A percentile compares a stretch with the other conserved stretches of the same genome.
These are phyloP conservation scores for Funneliformis geosporum DNA, from an alignment of 192 early-diverging fungal species.

Conservation along the genomic window DNA sequence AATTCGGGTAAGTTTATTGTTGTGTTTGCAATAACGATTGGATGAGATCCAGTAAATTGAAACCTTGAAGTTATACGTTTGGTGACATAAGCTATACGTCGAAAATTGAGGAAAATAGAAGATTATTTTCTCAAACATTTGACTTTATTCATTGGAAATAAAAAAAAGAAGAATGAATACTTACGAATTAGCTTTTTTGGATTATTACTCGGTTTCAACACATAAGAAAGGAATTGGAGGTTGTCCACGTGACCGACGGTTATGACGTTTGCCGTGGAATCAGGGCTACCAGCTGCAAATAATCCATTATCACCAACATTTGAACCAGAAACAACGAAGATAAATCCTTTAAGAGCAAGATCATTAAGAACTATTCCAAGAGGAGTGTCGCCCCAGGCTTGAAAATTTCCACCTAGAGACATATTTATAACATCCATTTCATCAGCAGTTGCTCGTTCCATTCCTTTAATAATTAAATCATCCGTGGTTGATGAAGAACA, in stretches of 20 bases:
- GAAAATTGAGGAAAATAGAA: neutral
- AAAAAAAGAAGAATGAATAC: neutral
- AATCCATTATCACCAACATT: slow-evolving; percentile 71
- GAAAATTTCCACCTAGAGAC: slow-evolving; percentile 68
- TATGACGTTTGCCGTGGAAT: slow-evolving; percentile 54
- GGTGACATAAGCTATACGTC: slow-evolving; percentile 6
- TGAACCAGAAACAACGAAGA: slow-evolving; percentile 62
- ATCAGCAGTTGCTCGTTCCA: slow-evolving; percentile 70
- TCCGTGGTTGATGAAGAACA: slow-evolving; percentile 68
- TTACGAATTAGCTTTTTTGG: slow-evolving; percentile 29
- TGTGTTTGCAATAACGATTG: slow-evolving; percentile 43
- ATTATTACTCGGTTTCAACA: slow-evolving; percentile 35
- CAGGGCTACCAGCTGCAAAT: slow-evolving; percentile 60
- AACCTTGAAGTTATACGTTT: slow-evolving; percentile 22
- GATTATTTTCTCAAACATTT: neutral
- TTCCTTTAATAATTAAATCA: slow-evolving; percentile 76
- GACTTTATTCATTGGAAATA: neutral
- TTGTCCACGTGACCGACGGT: slow-evolving; percentile 62
- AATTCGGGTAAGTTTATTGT: slow-evolving; percentile 38
- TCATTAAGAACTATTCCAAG: slow-evolving; percentile 58
- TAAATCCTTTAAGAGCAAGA: slow-evolving; percentile 46
- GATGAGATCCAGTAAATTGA: slow-evolving; percentile 32
- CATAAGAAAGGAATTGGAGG: slow-evolving; percentile 36
- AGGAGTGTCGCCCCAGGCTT: slow-evolving; percentile 62
- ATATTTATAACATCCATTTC: slow-evolving; percentile 84